phyloP scores from a whole-genome alignment of 192 early-diverging fungal species.

The Linnemannia schmuckeri region DNA sequence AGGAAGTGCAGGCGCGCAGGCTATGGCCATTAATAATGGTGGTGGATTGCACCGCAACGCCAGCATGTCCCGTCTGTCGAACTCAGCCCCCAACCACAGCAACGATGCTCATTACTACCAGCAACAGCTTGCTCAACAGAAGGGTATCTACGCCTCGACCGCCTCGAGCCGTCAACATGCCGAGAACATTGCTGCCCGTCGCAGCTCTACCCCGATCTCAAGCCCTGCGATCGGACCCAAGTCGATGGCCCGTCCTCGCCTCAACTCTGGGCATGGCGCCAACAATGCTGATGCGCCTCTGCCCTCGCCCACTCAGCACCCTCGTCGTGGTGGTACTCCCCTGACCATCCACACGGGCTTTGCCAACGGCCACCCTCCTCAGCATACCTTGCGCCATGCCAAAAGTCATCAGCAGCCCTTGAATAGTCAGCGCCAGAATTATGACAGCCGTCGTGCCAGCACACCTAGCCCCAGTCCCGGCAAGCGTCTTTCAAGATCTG shows the following conservation, averaged over 20 bases:
- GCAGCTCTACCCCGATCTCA: conserved; percentile 37
- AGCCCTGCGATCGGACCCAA: conserved; percentile 38
- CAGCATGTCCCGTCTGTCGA: conserved; percentile 26
- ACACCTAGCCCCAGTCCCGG: conserved; percentile 45
- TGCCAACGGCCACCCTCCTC: conserved; percentile 29
- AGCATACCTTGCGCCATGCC: conserved; percentile 44
- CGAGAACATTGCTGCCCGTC: conserved; percentile 20
- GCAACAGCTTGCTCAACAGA: conserved; percentile 4
- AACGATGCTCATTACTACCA: conserved; percentile 16
- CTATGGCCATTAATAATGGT: neutral
- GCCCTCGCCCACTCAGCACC: conserved; percentile 25
- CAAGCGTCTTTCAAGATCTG: conserved; percentile 29
- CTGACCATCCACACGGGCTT: conserved; percentile 54
- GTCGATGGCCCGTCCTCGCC: conserved; percentile 30
- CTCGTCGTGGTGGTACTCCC: conserved; percentile 24
- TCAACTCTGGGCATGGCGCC: conserved; percentile 6
- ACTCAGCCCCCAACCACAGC: neutral
- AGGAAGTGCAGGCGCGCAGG: conserved; percentile 26
- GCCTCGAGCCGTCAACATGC: conserved; percentile 46
- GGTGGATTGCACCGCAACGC: conserved; percentile 16
- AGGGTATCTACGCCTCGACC: conserved; percentile 27
- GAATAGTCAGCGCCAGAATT: conserved; percentile 36
- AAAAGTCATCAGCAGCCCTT: conserved; percentile 50
- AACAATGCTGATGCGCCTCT: conserved; percentile 15
- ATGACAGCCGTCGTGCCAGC: conserved; percentile 32